These are phyloP conservation scores for Boletus pseudo-olivaceus DNA, from an alignment of 768 basidiomycete species.

Conservation along the genomic window DNA sequence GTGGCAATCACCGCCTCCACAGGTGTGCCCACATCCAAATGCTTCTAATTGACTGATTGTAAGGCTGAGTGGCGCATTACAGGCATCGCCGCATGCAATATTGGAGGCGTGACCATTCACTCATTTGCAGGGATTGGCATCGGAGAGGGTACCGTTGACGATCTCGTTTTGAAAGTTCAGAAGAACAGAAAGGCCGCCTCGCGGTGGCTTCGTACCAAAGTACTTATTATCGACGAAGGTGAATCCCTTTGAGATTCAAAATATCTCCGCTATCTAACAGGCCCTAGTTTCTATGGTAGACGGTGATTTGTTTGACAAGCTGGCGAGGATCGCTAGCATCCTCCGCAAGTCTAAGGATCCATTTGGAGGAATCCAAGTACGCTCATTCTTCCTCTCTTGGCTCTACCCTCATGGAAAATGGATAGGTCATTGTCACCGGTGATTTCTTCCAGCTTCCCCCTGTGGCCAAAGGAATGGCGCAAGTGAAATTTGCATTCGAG, in stretches of 20 bases:
- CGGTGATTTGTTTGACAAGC: conserved; percentile 88
- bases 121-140: conserved; percentile 94
- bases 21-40: conserved; percentile 41
- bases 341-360: conserved; percentile 64
- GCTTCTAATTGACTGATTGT: background rate
- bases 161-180: conserved; percentile 60
- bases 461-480: conserved; percentile 57
- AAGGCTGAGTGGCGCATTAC: background rate
- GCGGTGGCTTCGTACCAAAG: conserved; percentile 82
- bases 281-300: conserved; percentile 93
- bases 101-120: conserved; percentile 93
- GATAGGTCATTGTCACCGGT: conserved; percentile 84
- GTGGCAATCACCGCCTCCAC: conserved; percentile 95
- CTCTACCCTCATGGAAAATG: background rate
- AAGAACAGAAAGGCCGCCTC: conserved; percentile 81
- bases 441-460: conserved; percentile 99
- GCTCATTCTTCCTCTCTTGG: background rate
- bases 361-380: conserved; percentile 92
- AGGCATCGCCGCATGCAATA: conserved; percentile 97
- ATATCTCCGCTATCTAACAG: background rate
- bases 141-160: conserved; percentile 60
- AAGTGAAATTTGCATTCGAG: conserved; percentile 89
- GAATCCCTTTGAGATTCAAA: background rate
- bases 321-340: conserved; percentile 63
- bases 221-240: conserved; percentile 84